Base-by-base conservation (phyloP, 2,329 filamentous ascomycete genomes). In the Macrophomina pseudophaseolina region DNA sequence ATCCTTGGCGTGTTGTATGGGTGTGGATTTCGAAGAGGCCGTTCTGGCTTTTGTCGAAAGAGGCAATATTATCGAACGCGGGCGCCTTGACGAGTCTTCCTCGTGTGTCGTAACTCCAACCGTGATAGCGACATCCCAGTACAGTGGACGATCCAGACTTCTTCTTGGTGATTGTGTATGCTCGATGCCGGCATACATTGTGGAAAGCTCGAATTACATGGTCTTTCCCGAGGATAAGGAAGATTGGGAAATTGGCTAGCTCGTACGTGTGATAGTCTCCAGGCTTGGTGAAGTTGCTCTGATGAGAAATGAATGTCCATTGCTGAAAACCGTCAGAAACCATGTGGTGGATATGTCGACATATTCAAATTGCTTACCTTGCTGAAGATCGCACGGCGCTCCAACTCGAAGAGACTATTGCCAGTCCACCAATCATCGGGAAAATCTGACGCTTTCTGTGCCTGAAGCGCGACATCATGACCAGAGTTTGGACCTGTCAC, bases 351-450 rank as follows among this genome's bases (percentile, higher is more conserved):
- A 9, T 48, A 23, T 9, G 5, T 30, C 35, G 16, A 11, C 28
- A 42, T 48, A 30, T 38, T 28, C 12, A 23, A 28, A 38, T 40
- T 48, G 30, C 51, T 53, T 75, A 80, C 81, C 72, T 82, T 82
- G 70, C 79, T 81, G 72, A 85, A 84, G 33, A 86, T 79, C 0
- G 82, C 81, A 38, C 84, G 80, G 62, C 78, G 76, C 71, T 86
- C 83, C 4, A 85, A 75, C 40, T 81, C 76, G 66, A 82, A 85
- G 51, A 81, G 75, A 32, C 80, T 77, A 12, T 75, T 75, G 35
- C 79, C 79, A 28, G 75, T 80, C 56, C 75, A 79, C 78, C 78
- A 80, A 63, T 74, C 75, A 8, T 73, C 72, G 44, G 81, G 81
- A 44, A 82, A 75, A 16, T 80, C 78, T 0, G 77, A 74, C 67